These are phyloP conservation scores for Chernovozyma aurita DNA, from an alignment of 1,139 yeast genomes.

Conservation along the genomic window DNA sequence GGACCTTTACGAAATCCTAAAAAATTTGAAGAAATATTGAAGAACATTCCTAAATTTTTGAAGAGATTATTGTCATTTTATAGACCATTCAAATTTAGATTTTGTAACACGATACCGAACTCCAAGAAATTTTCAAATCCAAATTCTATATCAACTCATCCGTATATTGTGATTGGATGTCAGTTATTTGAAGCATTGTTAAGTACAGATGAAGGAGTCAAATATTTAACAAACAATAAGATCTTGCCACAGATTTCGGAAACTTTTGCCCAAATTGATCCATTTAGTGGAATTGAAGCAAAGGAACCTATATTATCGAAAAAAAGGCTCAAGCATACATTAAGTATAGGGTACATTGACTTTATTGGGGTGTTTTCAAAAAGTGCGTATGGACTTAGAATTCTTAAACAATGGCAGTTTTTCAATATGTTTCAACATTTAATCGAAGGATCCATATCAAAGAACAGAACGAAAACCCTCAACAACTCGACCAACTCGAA, in stretches of 20 bases:
- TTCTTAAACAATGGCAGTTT: constrained; percentile 79
- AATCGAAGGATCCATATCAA: constrained; percentile 36
- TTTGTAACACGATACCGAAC: constrained; percentile 44
- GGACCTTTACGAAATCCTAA: constrained; percentile 76
- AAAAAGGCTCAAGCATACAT: constrained; percentile 55
- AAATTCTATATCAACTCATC: constrained; percentile 31
- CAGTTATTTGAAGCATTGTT: constrained; percentile 66
- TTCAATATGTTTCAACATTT: constrained; percentile 77
- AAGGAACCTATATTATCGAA: constrained; percentile 70
- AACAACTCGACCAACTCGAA: not conserved
- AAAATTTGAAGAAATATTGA: constrained; percentile 72
- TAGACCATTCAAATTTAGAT: constrained; percentile 85
- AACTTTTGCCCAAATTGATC: constrained; percentile 81
- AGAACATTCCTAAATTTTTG: constrained; percentile 74
- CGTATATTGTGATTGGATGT: constrained; percentile 69
- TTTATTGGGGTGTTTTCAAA: constrained; percentile 71
- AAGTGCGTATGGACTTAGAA: constrained; percentile 54
- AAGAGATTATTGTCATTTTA: constrained; percentile 82
- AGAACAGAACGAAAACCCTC: not conserved
- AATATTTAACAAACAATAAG: constrained; percentile 67
- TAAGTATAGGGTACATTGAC: constrained; percentile 72
- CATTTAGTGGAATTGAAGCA: constrained; percentile 69
- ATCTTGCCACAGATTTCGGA: constrained; percentile 84
- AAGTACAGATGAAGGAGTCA: constrained; percentile 59
- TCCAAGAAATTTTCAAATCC: constrained; percentile 40